These are phyloP conservation scores for Ustilago xerochloae DNA, from an alignment of 1,284 basidiomycete genomes.

Conservation along the genomic window DNA sequence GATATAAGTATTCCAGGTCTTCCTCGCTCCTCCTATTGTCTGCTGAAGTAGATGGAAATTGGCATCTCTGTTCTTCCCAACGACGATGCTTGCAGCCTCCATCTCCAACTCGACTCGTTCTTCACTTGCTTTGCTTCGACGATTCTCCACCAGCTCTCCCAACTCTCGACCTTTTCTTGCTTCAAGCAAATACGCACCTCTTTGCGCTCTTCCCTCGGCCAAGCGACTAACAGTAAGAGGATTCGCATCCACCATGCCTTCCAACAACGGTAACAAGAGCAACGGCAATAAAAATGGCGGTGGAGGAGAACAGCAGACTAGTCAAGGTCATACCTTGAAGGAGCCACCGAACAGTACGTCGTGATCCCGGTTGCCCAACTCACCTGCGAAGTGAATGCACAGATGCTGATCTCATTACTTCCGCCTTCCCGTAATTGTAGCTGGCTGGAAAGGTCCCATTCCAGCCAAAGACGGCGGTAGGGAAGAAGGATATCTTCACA, in stretches of 20 bases:
- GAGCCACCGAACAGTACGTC: constrained; percentile 31
- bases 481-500: constrained; percentile 40
- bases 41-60: background rate
- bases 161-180: background rate
- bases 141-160: background rate
- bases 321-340: constrained; percentile 25
- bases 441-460: constrained; percentile 45
- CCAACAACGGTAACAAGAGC: constrained; percentile 6
- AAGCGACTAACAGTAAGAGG: no score
- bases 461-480: constrained; percentile 35
- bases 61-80: background rate
- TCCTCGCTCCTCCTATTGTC: no score
- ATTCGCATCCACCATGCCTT: constrained; percentile 11
- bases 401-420: background rate
- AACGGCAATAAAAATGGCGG: background rate
- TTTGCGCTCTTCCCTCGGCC: background rate
- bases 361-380: background rate
- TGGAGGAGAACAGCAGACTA: constrained; percentile 2
- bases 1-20: background rate
- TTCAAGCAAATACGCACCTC: background rate
- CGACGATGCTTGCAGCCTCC: background rate
- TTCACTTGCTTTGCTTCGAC: background rate
- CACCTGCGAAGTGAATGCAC: no score
- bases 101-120: background rate
- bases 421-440: background rate